Evolutionary conservation across 768 basidiomycete species (phyloP).

Genomic region (Lactarius indigo): DNA sequence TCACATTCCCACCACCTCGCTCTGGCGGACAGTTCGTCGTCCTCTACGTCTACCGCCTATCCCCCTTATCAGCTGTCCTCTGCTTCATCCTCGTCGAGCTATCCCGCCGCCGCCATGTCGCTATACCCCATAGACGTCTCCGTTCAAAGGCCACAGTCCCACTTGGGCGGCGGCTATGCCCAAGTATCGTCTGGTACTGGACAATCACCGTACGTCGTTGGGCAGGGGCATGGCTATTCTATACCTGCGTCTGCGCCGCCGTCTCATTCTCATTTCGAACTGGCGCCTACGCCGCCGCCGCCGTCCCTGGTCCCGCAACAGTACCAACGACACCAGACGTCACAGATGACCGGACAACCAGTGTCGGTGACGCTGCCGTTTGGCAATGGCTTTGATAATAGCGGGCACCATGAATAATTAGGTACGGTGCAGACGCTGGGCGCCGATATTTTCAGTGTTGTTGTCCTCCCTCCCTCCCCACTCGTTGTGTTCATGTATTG

Average conservation of each 20-base stretch:
- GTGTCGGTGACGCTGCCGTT: slow-evolving; percentile 16
- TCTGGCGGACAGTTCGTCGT: slow-evolving; percentile 5
- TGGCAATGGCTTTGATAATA: slow-evolving; percentile 12
- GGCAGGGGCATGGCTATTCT: slow-evolving; percentile 12
- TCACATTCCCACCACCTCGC: slow-evolving; percentile 13
- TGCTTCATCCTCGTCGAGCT: slow-evolving; percentile 13
- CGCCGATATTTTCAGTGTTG: background rate
- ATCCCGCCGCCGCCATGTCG: slow-evolving; percentile 1
- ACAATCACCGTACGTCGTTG: slow-evolving; percentile 10
- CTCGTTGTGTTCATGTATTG: slow-evolving; percentile 8
- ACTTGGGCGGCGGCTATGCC: slow-evolving; percentile 12
- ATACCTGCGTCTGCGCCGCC: slow-evolving; percentile 22
- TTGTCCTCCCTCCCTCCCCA: background rate
- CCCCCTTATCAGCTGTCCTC: slow-evolving; percentile 7
- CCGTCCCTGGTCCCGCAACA: slow-evolving; percentile 6
- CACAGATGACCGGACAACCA: slow-evolving; percentile 7
- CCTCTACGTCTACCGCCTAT: slow-evolving; percentile 8
- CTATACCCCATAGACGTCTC: slow-evolving; percentile 15
- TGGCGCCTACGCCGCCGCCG: slow-evolving; percentile 12
- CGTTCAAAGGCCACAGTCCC: slow-evolving; percentile 13
- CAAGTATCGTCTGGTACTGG: slow-evolving; percentile 1
- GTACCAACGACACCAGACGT: background rate
- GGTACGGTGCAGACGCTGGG: background rate
- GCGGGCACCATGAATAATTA: background rate
- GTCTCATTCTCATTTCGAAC: slow-evolving; percentile 21